These are phyloP conservation scores for Tylopilus balloui DNA, from an alignment of 768 basidiomycete genomes.

Conservation along the genomic window DNA sequence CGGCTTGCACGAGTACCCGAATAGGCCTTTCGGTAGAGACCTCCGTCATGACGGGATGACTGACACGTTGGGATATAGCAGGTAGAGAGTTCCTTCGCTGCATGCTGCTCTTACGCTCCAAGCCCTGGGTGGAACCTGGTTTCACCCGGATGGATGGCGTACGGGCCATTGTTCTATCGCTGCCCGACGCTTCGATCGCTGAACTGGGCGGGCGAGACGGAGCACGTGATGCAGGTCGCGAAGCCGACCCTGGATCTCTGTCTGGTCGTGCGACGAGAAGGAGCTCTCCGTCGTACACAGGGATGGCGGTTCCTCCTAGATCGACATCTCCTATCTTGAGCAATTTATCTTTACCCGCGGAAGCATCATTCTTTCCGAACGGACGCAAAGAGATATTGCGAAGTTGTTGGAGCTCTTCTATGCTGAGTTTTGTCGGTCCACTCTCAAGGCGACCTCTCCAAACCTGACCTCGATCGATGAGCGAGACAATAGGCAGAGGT, in stretches of 20 bases:
- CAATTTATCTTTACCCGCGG: constrained; percentile 24
- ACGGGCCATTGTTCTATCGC: constrained; percentile 45
- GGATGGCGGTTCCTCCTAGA: constrained; percentile 64
- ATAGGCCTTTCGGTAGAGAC: constrained; percentile 65
- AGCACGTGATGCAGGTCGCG: constrained; percentile 55
- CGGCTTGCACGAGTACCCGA: constrained; percentile 73
- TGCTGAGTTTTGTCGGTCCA: constrained; percentile 40
- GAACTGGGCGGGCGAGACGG: constrained; percentile 73
- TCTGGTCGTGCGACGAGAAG: constrained; percentile 60
- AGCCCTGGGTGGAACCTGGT: constrained; percentile 57
- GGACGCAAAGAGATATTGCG: constrained; percentile 43
- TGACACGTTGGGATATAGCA: constrained; percentile 61
- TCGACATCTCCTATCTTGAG: constrained; percentile 40
- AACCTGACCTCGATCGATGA: constrained; percentile 64
- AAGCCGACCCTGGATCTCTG: constrained; percentile 41
- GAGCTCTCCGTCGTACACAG: constrained; percentile 71
- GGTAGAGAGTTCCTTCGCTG: constrained; percentile 76
- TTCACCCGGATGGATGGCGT: constrained; percentile 77
- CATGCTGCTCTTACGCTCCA: constrained; percentile 75
- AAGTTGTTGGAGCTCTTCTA: constrained; percentile 57
- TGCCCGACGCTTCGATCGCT: constrained; percentile 38
- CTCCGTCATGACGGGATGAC: constrained; percentile 55
- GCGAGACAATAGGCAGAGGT: constrained; percentile 58
- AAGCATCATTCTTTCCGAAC: constrained; percentile 15
- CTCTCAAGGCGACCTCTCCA: constrained; percentile 69